Evolutionary conservation across 495 filamentous ascomycete genomes (phyloP), one percentile per base, ranked within the genome.

Genomic region (Penicillium roqueforti): DNA sequence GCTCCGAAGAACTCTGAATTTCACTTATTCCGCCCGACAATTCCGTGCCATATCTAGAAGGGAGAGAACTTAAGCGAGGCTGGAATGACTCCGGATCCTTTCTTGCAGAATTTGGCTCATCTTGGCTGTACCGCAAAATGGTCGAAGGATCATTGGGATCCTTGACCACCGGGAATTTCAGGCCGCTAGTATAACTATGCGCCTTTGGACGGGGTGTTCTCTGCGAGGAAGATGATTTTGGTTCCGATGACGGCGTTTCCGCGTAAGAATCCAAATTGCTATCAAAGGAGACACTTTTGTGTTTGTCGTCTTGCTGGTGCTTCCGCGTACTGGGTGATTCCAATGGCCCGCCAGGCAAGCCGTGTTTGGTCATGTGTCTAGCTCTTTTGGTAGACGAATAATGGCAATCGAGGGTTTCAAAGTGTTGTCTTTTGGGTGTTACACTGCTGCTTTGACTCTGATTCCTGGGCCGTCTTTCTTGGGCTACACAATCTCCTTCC

Each of bases 131-230:
- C 51, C 86, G 79, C 32, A 83, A 53, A 6, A 77, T 70, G 2
- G 87, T 89, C 54, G 76, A 77, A 23, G 80, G 78, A 54, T 88
- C 81, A 55, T 85, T 80, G 0, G 86, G 80, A 54, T 93, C 81
- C 68, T 96, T 96, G 14, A 95, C 88, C 9, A 92, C 82, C 1
- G 87, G 80, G 58, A 89, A 95, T 14, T 73, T 75, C 20, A 89
- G 75, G 26, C 57, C 67, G 38, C 62, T 67, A 28, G 67, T 71
- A 32, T 66, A 60, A 6, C 49, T 52, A 20, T 61, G 57, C 11
- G 37, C 49, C 39, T 58, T 70, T 9, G 63, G 55, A 14, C 61
- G 64, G 25, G 61, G 44, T n/a, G 66, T 66, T 39, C 54, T 58
- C 47, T 71, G 69, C 6, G 64, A 67, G 4, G 67, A 69, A n/a